phyloP scores from a whole-genome alignment of 2,329 filamentous ascomycete genomes.

The Talaromyces islandicus region DNA sequence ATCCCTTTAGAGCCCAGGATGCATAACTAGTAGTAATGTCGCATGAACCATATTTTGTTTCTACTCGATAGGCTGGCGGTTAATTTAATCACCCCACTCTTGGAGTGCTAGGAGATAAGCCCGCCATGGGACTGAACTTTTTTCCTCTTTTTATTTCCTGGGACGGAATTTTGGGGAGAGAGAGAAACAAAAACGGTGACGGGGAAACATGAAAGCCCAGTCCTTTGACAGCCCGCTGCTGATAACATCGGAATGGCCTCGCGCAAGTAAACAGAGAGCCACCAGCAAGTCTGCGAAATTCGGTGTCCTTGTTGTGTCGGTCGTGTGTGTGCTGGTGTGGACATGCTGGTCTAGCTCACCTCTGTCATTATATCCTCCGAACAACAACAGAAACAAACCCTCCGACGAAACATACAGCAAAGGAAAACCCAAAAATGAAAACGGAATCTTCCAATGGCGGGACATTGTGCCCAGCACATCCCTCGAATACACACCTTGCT shows the following conservation, averaged over 20 bases:
- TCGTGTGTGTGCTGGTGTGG: background rate
- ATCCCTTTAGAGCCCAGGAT: background rate
- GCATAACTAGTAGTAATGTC: background rate
- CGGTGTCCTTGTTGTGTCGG: background rate
- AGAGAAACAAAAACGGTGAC: background rate
- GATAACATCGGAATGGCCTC: background rate
- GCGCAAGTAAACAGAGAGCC: background rate
- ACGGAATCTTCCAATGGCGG: background rate
- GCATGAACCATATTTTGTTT: background rate
- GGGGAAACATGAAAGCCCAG: background rate
- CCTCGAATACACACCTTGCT: background rate
- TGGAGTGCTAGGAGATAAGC: background rate
- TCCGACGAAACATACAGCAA: background rate
- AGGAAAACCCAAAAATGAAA: background rate
- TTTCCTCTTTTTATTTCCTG: background rate
- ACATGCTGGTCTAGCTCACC: background rate
- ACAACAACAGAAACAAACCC: background rate
- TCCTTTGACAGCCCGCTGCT: background rate
- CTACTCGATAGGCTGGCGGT: background rate
- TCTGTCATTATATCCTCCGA: background rate
- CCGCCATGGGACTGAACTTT: background rate
- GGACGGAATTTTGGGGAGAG: background rate
- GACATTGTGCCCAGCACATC: constrained; percentile 1
- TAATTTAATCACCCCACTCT: background rate
- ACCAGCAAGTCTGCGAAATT: background rate